Evolutionary conservation across 2,329 filamentous ascomycete species (phyloP).

Genomic region (Hypoxylon rubiginosum): DNA sequence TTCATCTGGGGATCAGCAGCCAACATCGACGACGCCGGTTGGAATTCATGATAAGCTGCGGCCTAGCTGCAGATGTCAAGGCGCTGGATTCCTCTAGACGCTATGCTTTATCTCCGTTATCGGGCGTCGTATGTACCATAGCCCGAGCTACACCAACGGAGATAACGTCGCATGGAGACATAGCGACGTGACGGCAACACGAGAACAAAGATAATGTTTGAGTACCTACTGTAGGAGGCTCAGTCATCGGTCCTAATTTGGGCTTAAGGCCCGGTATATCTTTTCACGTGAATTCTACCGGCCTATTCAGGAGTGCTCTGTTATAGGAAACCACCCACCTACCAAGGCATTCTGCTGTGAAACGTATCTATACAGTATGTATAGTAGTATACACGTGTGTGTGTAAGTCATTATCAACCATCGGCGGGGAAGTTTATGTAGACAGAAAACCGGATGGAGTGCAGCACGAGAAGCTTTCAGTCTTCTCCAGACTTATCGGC

Average conservation of each 20-base stretch:
- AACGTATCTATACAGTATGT: slow-evolving; percentile 16
- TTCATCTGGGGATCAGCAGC: slow-evolving; percentile 40
- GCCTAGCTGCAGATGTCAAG: slow-evolving; percentile 30
- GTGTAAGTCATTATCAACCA: slow-evolving; percentile 16
- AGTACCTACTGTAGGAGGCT: slow-evolving; percentile 22
- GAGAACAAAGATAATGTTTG: slow-evolving; percentile 19
- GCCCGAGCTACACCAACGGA: slow-evolving; percentile 34
- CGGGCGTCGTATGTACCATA: slow-evolving; percentile 38
- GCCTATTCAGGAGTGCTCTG: not conserved
- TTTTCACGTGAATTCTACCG: slow-evolving; percentile 11
- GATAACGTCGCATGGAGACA: slow-evolving; percentile 40
- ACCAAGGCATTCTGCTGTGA: slow-evolving; percentile 8
- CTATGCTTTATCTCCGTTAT: slow-evolving; percentile 50
- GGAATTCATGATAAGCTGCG: slow-evolving; percentile 38
- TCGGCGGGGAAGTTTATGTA: slow-evolving; percentile 10
- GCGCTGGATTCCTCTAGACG: slow-evolving; percentile 24
- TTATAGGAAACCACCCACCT: not conserved
- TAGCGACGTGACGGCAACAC: slow-evolving; percentile 19
- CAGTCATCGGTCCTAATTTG: slow-evolving; percentile 21
- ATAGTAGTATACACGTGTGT: slow-evolving; percentile 10
- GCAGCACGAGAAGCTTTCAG: slow-evolving; percentile 1
- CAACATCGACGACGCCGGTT: slow-evolving; percentile 16
- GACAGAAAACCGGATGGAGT: not conserved
- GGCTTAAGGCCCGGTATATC: slow-evolving; percentile 20
- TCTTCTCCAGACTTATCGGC: slow-evolving; percentile 6